Conservation (phyloP, 2,329 filamentous ascomycete species). For the Microsporum audouinii region DNA sequence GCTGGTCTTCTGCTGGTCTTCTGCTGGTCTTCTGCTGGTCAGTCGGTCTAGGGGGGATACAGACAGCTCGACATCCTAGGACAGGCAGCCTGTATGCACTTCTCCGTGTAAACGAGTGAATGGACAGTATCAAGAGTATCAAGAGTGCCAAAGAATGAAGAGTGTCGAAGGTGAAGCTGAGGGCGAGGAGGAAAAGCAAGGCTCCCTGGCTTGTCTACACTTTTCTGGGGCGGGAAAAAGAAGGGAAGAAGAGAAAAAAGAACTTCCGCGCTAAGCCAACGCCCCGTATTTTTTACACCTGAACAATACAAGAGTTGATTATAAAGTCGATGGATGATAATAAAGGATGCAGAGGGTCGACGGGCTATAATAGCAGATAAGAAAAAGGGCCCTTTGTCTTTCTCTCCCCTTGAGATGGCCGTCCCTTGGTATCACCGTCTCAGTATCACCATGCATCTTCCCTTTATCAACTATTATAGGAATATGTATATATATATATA, state of each 20-base stretch:
- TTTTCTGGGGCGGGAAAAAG: not conserved
- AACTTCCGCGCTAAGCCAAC: not conserved
- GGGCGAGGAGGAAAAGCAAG: slow-evolving; percentile 12
- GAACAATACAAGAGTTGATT: too few relatives aligned
- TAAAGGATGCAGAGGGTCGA: too few relatives aligned
- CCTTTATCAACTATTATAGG: not conserved
- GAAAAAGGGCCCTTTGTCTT: too few relatives aligned
- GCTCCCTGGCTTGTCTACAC: not conserved
- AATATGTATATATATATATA: not conserved
- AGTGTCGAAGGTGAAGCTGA: not conserved
- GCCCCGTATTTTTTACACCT: not conserved
- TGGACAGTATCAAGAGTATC: not conserved
- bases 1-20: slow-evolving; percentile 5
- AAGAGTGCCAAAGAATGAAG: slow-evolving; percentile 8
- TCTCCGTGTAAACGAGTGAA: slow-evolving; percentile 6
- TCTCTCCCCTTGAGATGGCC: too few relatives aligned
- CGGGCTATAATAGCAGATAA: too few relatives aligned
- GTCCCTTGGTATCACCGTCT: too few relatives aligned
- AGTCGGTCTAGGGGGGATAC: slow-evolving; percentile 18
- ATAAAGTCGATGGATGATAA: too few relatives aligned
- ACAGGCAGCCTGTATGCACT: slow-evolving; percentile 10
- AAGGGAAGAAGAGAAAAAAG: not conserved
- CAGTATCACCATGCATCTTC: not conserved
- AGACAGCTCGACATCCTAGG: slow-evolving; percentile 17
- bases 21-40: slow-evolving; percentile 5